Conservation (phyloP, 208 protist species). For the Acanthamoeba castellanii region DNA sequence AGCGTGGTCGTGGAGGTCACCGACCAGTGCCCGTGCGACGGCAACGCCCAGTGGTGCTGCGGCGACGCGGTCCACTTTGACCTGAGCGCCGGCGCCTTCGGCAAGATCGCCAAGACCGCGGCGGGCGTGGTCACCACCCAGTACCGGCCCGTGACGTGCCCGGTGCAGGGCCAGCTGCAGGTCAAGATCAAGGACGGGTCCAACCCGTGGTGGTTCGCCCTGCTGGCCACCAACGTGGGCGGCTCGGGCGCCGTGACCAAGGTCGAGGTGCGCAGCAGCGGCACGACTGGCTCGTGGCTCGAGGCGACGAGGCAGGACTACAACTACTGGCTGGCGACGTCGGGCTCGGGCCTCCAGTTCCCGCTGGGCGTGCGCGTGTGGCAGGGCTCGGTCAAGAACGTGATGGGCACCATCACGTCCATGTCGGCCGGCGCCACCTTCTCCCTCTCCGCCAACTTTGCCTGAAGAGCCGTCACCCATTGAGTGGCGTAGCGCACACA, state of each 20-base stretch:
- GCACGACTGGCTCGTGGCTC: background rate
- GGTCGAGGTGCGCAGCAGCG: background rate
- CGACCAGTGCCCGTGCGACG: constrained; percentile 56
- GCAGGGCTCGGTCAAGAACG: constrained; percentile 1
- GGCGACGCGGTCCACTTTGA: constrained; percentile 64
- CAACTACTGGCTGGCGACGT: constrained; percentile 67
- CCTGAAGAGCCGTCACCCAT: background rate
- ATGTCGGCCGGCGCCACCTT: background rate
- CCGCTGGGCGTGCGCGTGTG: constrained; percentile 40
- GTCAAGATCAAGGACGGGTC: constrained; percentile 48
- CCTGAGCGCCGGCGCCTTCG: constrained; percentile 48
- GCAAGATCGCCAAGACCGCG: constrained; percentile 23
- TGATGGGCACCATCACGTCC: constrained; percentile 2
- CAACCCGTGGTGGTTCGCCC: constrained; percentile 57
- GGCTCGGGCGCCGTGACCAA: constrained; percentile 38
- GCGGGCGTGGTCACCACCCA: constrained; percentile 59
- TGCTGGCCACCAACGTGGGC: constrained; percentile 58
- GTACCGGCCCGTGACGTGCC: constrained; percentile 28
- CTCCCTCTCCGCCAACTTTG: constrained; percentile 7
- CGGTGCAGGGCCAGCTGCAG: constrained; percentile 14
- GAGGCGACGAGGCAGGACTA: background rate
- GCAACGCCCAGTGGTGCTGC: constrained; percentile 48
- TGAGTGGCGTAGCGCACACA: too few relatives aligned
- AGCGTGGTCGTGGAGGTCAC: constrained; percentile 38
- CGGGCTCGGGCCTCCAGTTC: constrained; percentile 19